phyloP scores from a whole-genome alignment of 116 monocot species.

The Thalassia testudinum region DNA sequence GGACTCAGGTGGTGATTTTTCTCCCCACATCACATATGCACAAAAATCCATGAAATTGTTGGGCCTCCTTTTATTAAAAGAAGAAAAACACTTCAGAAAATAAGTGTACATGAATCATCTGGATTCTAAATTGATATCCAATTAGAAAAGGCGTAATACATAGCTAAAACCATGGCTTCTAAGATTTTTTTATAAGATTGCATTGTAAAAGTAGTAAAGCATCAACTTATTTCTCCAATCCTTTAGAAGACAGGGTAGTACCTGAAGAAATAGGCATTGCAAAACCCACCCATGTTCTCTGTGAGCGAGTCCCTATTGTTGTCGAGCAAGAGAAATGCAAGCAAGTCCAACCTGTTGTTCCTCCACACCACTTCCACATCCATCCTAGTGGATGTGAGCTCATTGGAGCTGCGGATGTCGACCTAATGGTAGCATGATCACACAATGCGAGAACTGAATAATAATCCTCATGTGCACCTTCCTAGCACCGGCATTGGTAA shows the following conservation, averaged over 20 bases:
- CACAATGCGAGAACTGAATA: constrained; percentile 59
- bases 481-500: constrained; percentile 59
- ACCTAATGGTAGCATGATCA: constrained; percentile 76
- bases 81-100: too few relatives aligned
- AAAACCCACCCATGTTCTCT: constrained; percentile 44
- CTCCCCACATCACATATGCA: too few relatives aligned
- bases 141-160: too few relatives aligned
- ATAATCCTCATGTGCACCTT: constrained; percentile 94
- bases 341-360: constrained; percentile 60
- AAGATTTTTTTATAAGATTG: too few relatives aligned
- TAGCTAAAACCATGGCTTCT: too few relatives aligned
- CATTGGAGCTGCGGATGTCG: constrained; percentile 54
- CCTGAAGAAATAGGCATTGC: constrained; percentile 67
- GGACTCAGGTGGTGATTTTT: too few relatives aligned
- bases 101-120: too few relatives aligned
- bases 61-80: too few relatives aligned
- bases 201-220: too few relatives aligned
- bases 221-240: too few relatives aligned
- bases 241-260: constrained; percentile 56
- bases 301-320: constrained; percentile 22
- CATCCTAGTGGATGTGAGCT: constrained; percentile 74
- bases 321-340: constrained; percentile 51
- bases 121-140: too few relatives aligned
- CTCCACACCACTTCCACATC: constrained; percentile 51
- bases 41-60: too few relatives aligned